Base-by-base conservation (phyloP, 345 rosid genomes). In the Citrus glauca region DNA sequence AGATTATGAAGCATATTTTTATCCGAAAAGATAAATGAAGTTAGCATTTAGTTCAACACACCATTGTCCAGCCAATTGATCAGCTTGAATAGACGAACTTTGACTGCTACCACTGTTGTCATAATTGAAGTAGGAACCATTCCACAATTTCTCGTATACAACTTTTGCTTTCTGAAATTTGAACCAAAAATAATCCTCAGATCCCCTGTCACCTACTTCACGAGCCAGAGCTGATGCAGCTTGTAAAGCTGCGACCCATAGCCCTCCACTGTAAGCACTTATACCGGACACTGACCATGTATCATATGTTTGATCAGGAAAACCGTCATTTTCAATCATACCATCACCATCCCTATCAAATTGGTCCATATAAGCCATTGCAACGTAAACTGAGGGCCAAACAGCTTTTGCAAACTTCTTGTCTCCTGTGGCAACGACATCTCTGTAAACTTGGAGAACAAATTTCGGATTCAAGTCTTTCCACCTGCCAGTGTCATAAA, bases 51-150 rank as follows among this genome's bases (percentile, higher is more conserved):
- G 59, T 62, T 38, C 28, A 53, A 80, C 86, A 22, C 24, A 95
- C 98, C 98, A 95, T 69, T 95, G 97, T 66, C 98, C 99, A 45
- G 98, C 98, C 84, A 95, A 78, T 79, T 95, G 99, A 91, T 95
- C 99, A 60, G 99, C 95, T 81, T 92, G 99, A 69, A 95, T 95
- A 71, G 98, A 93, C 9, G 89, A 81, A 83, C 99, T 92, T 66
- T 82, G 83, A 22, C 69, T 84, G 33, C 97, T 77, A 32, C 90
- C 81, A 66, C 97, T 92, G 64, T 80, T 75, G 81, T 95, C 99
- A 65, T 93, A 93, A 76, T 90, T 86, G 83, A 93, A 94, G 84
- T 95, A 95, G 40, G 97, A 89, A 45, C 99, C 98, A 78, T 95
- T 95, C 99, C 98, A 95, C 50, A 95, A 72, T 83, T 85, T 91